Conservation (phyloP, 208 protist genomes). For the Trypanosomatidae sp. region DNA sequence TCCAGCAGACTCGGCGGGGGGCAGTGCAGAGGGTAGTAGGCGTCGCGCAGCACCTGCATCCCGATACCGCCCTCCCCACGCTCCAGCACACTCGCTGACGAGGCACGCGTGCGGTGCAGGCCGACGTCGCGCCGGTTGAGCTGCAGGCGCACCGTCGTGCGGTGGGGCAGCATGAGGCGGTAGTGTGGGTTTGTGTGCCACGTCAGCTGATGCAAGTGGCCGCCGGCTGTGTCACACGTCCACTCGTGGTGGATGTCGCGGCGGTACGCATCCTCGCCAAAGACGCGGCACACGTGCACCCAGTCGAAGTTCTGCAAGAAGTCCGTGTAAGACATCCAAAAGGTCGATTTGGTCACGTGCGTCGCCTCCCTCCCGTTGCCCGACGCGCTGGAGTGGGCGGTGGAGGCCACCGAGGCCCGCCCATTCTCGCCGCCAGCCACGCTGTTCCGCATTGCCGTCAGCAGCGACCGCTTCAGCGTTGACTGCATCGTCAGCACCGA, state of each 20-base stretch:
- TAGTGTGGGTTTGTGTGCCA: slow-evolving; percentile 87
- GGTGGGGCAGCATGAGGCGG: slow-evolving; percentile 41
- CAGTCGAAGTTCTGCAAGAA: slow-evolving; percentile 71
- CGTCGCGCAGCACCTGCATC: slow-evolving; percentile 61
- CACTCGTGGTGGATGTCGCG: slow-evolving; percentile 58
- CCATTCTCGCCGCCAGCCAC: background rate
- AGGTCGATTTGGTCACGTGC: slow-evolving; percentile 27
- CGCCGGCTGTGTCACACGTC: slow-evolving; percentile 52
- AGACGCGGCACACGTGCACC: slow-evolving; percentile 67
- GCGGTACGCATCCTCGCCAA: slow-evolving; percentile 47
- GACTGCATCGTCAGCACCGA: too few relatives aligned
- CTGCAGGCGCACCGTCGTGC: slow-evolving; percentile 56
- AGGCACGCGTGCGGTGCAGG: slow-evolving; percentile 28
- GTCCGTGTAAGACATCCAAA: slow-evolving; percentile 87
- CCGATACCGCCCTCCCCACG: slow-evolving; percentile 35
- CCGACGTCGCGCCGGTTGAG: slow-evolving; percentile 59
- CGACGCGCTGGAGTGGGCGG: too few relatives aligned
- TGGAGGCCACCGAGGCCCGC: too few relatives aligned
- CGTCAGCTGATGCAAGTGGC: slow-evolving; percentile 31
- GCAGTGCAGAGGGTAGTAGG: slow-evolving; percentile 61
- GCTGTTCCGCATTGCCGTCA: slow-evolving; percentile 4
- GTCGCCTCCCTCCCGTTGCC: too few relatives aligned
- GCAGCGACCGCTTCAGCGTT: slow-evolving; percentile 19
- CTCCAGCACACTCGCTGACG: too few relatives aligned
- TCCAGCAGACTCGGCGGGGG: background rate